These are phyloP conservation scores for Globisporangium uncinulatum DNA, from an alignment of 352 stramenopile genomes.

Conservation along the genomic window DNA sequence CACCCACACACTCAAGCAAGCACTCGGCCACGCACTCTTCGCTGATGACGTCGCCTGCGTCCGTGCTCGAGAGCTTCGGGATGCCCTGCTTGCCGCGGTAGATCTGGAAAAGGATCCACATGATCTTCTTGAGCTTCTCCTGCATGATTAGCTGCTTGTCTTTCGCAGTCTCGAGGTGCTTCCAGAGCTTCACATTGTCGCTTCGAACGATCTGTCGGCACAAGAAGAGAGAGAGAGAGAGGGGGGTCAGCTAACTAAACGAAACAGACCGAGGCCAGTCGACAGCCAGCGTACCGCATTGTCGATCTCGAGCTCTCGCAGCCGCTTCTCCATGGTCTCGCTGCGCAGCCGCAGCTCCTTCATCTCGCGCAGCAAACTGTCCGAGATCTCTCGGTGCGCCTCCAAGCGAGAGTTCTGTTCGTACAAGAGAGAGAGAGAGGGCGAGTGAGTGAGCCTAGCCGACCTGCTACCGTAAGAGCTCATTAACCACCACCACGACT, in stretches of 20 bases:
- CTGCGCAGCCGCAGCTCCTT: constrained; percentile 76
- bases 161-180: constrained; percentile 76
- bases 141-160: constrained; percentile 89
- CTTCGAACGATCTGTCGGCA: constrained; percentile 65
- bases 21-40: constrained; percentile 69
- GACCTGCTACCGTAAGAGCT: no score
- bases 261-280: neutral
- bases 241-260: neutral
- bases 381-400: constrained; percentile 69
- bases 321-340: constrained; percentile 83
- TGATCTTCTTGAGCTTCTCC: constrained; percentile 90
- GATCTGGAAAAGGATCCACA: constrained; percentile 89
- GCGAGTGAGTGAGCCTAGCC: neutral
- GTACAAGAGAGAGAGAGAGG: neutral
- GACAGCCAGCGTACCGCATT: constrained; percentile 53
- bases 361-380: constrained; percentile 80
- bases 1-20: constrained; percentile 2
- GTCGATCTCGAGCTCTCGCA: constrained; percentile 81
- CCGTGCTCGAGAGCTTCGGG: constrained; percentile 66
- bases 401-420: constrained; percentile 60
- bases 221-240: neutral
- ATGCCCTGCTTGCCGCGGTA: constrained; percentile 81
- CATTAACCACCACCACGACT: no score
- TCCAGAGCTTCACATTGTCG: constrained; percentile 88
- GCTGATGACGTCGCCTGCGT: constrained; percentile 42